These are phyloP conservation scores for Sugiyamaella valdiviana DNA, from an alignment of 805 yeast genomes.

Conservation along the genomic window DNA sequence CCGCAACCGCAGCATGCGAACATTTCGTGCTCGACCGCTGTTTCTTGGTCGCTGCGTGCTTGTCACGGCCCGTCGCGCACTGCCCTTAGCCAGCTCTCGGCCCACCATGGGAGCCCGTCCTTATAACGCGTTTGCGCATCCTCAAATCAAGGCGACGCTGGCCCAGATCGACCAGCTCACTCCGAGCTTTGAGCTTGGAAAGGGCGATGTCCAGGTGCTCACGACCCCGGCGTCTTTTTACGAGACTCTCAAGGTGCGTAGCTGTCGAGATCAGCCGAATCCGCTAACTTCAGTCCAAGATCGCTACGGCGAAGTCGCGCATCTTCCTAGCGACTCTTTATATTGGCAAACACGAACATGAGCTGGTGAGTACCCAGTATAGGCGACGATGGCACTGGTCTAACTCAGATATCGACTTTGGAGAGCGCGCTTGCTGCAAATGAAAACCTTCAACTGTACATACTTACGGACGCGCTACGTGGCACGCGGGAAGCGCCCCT, in stretches of 20 bases:
- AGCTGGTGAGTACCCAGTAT: conserved; percentile 46
- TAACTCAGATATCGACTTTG: conserved; percentile 34
- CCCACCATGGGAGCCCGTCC: not conserved
- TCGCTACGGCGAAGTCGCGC: conserved; percentile 52
- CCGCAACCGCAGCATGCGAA: not conserved
- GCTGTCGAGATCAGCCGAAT: not conserved
- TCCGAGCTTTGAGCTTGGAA: conserved; percentile 57
- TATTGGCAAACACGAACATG: conserved; percentile 76
- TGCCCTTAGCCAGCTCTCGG: not conserved
- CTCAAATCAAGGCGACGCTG: conserved; percentile 20
- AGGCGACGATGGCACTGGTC: not conserved
- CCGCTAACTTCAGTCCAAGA: conserved; percentile 36
- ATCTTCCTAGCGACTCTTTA: conserved; percentile 81
- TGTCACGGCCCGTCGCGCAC: not conserved
- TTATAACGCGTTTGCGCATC: conserved; percentile 13
- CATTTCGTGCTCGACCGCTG: not conserved
- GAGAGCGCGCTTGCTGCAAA: conserved; percentile 54
- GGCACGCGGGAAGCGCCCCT: conserved; percentile 91
- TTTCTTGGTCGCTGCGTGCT: not conserved
- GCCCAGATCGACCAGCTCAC: conserved; percentile 54
- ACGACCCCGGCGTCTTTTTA: conserved; percentile 71
- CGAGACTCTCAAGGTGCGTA: conserved; percentile 40
- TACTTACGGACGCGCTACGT: conserved; percentile 79
- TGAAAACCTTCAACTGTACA: conserved; percentile 57
- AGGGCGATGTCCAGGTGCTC: conserved; percentile 55